phyloP scores from a whole-genome alignment of 495 filamentous ascomycete genomes.

The Hypoxylon subgilvum region DNA sequence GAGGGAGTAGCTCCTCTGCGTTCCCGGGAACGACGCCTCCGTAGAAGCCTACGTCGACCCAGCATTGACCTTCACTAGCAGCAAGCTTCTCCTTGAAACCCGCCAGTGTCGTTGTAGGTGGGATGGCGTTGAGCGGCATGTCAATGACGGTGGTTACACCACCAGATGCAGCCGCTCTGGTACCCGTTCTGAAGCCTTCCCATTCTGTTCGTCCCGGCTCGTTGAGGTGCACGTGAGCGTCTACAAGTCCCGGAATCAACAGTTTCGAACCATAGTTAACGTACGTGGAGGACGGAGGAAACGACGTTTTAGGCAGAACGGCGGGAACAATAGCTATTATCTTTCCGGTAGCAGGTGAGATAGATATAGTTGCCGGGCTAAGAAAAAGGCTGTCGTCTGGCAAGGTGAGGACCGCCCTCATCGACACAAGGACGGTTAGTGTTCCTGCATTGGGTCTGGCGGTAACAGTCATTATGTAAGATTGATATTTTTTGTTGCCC shows the following conservation, averaged over 20 bases:
- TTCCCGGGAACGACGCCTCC: slow-evolving; percentile 95
- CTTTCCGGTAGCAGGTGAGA: slow-evolving; percentile 81
- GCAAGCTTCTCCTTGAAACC: slow-evolving; percentile 83
- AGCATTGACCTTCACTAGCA: slow-evolving; percentile 88
- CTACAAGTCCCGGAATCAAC: slow-evolving; percentile 88
- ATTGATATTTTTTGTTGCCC: slow-evolving; percentile 2
- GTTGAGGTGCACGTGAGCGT: slow-evolving; percentile 97
- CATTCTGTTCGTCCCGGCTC: slow-evolving; percentile 97
- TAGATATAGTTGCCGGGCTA: slow-evolving; percentile 73
- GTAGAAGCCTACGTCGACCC: slow-evolving; percentile 99
- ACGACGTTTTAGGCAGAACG: slow-evolving; percentile 72
- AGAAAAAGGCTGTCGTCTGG: slow-evolving; percentile 59
- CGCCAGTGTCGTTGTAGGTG: slow-evolving; percentile 88
- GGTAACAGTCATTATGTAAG: slow-evolving; percentile 38
- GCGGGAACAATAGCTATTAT: slow-evolving; percentile 78
- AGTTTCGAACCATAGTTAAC: slow-evolving; percentile 85
- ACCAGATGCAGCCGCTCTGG: slow-evolving; percentile 89
- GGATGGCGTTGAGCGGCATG: slow-evolving; percentile 98
- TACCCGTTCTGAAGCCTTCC: slow-evolving; percentile 96
- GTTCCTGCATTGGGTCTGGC: slow-evolving; percentile 31
- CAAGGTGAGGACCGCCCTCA: slow-evolving; percentile 78
- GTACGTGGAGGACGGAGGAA: slow-evolving; percentile 75
- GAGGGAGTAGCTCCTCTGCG: slow-evolving; percentile 72
- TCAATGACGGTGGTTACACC: slow-evolving; percentile 98
- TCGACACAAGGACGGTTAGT: slow-evolving; percentile 75